These are phyloP conservation scores for Fusarium buxicola DNA, from an alignment of 2,329 filamentous ascomycete species.

Conservation along the genomic window DNA sequence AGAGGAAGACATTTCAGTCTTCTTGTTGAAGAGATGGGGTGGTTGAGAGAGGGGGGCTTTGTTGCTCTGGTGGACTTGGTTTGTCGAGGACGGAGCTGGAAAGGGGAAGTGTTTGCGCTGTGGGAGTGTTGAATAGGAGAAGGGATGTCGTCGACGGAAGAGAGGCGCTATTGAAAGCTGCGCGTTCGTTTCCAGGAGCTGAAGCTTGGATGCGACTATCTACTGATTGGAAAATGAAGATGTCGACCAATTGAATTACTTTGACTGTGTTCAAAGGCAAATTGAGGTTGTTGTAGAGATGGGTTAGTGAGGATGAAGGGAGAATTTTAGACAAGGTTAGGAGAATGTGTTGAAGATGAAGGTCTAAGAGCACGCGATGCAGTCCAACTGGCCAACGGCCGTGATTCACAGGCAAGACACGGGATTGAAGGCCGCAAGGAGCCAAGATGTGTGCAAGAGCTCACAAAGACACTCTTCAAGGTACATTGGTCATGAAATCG, in stretches of 20 bases:
- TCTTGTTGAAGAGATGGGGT: not conserved
- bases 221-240: too few relatives aligned
- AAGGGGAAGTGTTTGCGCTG: too few relatives aligned
- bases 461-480: not conserved
- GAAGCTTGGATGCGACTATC: too few relatives aligned
- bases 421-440: not conserved
- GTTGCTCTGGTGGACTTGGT: too few relatives aligned
- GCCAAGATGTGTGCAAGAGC: not conserved
- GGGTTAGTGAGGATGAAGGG: conserved; percentile 2
- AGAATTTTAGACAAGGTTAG: not conserved
- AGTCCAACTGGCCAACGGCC: not conserved
- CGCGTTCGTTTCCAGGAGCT: too few relatives aligned
- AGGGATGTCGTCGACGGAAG: too few relatives aligned
- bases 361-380: not conserved
- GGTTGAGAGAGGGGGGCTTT: not conserved
- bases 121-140: too few relatives aligned
- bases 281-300: not conserved
- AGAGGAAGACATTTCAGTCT: conserved; percentile 20
- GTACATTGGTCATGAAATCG: conserved; percentile 19
- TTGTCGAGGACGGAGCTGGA: too few relatives aligned
- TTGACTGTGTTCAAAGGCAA: too few relatives aligned
- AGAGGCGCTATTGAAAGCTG: too few relatives aligned
- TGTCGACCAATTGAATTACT: too few relatives aligned
- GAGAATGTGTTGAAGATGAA: not conserved
- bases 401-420: not conserved